Evolutionary conservation across 345 rosid genomes (phyloP).

Genomic region (Physaria fendleri): DNA sequence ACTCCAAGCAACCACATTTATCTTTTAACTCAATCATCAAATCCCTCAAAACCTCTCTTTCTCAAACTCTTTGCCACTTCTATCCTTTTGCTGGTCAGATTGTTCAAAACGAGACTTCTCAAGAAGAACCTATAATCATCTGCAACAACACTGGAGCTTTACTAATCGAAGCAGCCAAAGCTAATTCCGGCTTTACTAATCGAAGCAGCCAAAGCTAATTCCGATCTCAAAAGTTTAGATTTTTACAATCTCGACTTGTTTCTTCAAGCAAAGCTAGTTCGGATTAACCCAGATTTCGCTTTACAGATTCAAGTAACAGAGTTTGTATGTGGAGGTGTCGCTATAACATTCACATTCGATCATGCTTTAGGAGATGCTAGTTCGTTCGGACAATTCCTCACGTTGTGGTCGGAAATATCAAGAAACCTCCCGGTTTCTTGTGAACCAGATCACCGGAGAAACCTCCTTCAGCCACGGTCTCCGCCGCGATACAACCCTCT

Average conservation of each 20-base stretch:
- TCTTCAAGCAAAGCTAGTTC: slow-evolving; percentile 51
- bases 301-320: slow-evolving; percentile 56
- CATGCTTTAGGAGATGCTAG: slow-evolving; percentile 83
- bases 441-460: slow-evolving; percentile 58
- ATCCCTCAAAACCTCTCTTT: slow-evolving; percentile 47
- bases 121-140: slow-evolving; percentile 55
- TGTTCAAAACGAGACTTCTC: slow-evolving; percentile 35
- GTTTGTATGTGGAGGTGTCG: slow-evolving; percentile 60
- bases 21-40: slow-evolving; percentile 29
- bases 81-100: slow-evolving; percentile 78
- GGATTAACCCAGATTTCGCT: slow-evolving; percentile 37
- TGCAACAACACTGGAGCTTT: slow-evolving; percentile 64
- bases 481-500: slow-evolving; percentile 53
- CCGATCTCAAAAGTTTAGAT: slow-evolving; percentile 44
- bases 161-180: slow-evolving; percentile 47
- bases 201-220: too few relatives aligned
- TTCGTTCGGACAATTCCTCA: slow-evolving; percentile 58
- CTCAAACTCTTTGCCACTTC: slow-evolving; percentile 44
- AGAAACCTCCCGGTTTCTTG: slow-evolving; percentile 56
- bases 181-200: too few relatives aligned
- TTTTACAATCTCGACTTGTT: slow-evolving; percentile 46
- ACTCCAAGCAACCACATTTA: slow-evolving; percentile 24
- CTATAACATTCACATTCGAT: slow-evolving; percentile 68
- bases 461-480: slow-evolving; percentile 49
- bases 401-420: slow-evolving; percentile 65